Conservation (phyloP, 2,329 filamentous ascomycete species). For the Sclerotinia spermophila region DNA sequence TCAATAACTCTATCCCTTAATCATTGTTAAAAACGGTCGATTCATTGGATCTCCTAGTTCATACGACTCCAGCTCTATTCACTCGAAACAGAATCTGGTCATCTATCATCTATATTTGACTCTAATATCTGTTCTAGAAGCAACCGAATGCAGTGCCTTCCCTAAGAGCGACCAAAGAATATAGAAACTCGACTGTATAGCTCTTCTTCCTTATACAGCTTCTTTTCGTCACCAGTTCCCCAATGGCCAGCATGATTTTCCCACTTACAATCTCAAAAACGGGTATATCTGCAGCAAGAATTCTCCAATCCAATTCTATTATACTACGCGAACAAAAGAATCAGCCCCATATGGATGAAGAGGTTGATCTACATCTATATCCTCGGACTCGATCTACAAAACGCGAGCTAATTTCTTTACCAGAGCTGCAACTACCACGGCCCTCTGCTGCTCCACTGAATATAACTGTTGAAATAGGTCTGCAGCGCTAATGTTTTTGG, state of each 20-base stretch:
- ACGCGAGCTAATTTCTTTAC: not conserved
- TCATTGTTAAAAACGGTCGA: not conserved
- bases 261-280: too few relatives aligned
- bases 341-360: not conserved
- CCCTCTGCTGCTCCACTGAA: not conserved
- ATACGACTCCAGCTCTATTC: too few relatives aligned
- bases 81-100: not conserved
- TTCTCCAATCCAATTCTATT: too few relatives aligned
- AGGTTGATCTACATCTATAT: not conserved
- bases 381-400: not conserved
- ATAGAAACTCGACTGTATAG: too few relatives aligned
- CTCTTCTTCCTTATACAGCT: too few relatives aligned
- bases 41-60: not conserved
- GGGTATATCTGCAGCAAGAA: too few relatives aligned
- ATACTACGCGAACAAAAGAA: not conserved
- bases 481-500: not conserved
- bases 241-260: too few relatives aligned
- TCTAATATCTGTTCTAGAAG: accelerated
- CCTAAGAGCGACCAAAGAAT: not conserved
- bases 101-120: not conserved
- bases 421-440: not conserved
- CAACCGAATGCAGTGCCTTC: not conserved
- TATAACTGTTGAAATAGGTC: not conserved
- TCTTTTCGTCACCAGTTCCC: too few relatives aligned
- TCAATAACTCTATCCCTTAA: not conserved